Evolutionary conservation across 495 filamentous ascomycete genomes (phyloP).

Genomic region (Tuber brumale): DNA sequence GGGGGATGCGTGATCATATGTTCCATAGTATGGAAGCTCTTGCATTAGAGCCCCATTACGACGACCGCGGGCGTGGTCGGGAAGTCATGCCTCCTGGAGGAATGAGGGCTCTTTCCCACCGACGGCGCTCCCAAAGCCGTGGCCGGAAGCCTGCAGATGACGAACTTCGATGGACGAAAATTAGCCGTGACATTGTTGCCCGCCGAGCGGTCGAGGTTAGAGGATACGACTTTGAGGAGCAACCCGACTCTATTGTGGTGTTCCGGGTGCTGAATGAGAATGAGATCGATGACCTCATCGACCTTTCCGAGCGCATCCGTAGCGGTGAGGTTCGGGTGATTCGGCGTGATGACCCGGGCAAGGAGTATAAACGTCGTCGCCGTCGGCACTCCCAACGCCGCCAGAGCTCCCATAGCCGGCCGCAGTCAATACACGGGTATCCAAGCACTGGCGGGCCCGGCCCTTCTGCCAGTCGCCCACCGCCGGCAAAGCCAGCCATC

Average conservation of each 20-base stretch:
- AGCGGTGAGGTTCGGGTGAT: conserved; percentile 34
- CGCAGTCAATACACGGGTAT: conserved; percentile 35
- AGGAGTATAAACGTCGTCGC: conserved; percentile 20
- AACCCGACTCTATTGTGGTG: conserved; percentile 37
- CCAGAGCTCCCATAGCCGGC: conserved; percentile 13
- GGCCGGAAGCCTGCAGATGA: conserved; percentile 15
- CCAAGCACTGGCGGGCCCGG: conserved; percentile 22
- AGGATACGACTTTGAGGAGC: conserved; percentile 38
- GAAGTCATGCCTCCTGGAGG: conserved; percentile 13
- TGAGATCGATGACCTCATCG: conserved; percentile 39
- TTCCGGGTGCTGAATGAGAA: conserved; percentile 32
- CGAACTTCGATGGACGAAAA: conserved; percentile 40
- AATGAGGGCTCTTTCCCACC: conserved; percentile 17
- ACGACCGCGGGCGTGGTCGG: conserved; percentile 27
- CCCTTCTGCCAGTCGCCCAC: conserved; percentile 34
- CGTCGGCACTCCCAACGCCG: conserved; percentile 21
- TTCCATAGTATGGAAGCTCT: conserved; percentile 21
- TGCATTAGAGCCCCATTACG: conserved; percentile 17
- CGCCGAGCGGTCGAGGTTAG: conserved; percentile 35
- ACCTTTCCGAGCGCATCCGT: conserved; percentile 36
- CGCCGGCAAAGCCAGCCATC: conserved; percentile 38
- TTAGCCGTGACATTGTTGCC: conserved; percentile 41
- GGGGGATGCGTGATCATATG: conserved; percentile 16
- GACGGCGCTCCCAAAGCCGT: conserved; percentile 25
- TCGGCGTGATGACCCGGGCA: conserved; percentile 31